Conservation (phyloP, 2,329 filamentous ascomycete genomes). For the Cryphonectria nitschkei region DNA sequence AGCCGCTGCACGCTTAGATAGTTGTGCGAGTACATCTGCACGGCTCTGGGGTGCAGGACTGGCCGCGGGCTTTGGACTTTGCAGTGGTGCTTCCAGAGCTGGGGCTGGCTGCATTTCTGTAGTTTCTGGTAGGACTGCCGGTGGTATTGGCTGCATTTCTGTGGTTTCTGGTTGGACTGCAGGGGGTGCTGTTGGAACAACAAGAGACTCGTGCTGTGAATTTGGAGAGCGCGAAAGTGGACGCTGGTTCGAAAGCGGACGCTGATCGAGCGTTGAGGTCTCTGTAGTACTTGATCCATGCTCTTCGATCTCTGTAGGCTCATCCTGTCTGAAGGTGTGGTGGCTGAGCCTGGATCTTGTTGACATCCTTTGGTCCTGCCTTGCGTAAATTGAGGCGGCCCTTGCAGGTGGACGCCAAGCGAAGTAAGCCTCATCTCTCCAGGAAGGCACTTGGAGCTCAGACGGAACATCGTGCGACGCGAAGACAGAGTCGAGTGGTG, state of each 20-base stretch:
- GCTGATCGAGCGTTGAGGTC: neutral
- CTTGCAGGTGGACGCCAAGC: conserved; percentile 23
- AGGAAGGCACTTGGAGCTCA: neutral
- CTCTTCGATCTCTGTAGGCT: neutral
- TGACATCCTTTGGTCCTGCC: conserved; percentile 1
- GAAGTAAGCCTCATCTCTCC: conserved; percentile 16
- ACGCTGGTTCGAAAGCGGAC: neutral
- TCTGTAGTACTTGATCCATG: neutral
- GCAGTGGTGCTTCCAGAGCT: neutral
- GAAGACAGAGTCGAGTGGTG: conserved; percentile 24
- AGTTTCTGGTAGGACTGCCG: neutral
- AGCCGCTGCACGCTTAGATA: conserved; percentile 21
- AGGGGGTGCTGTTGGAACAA: neutral
- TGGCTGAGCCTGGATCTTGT: neutral
- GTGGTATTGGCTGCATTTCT: neutral
- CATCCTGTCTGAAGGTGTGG: neutral
- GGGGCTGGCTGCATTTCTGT: neutral
- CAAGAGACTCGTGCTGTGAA: neutral
- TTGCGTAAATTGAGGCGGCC: conserved; percentile 9
- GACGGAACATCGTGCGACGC: conserved; percentile 1
- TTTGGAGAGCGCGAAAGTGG: neutral
- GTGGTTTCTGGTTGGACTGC: neutral
- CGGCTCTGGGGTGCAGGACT: neutral
- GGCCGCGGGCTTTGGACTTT: neutral
- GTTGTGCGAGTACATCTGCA: conserved; percentile 1